Conservation (phyloP, 345 rosid species). For the Dimocarpus longan region DNA sequence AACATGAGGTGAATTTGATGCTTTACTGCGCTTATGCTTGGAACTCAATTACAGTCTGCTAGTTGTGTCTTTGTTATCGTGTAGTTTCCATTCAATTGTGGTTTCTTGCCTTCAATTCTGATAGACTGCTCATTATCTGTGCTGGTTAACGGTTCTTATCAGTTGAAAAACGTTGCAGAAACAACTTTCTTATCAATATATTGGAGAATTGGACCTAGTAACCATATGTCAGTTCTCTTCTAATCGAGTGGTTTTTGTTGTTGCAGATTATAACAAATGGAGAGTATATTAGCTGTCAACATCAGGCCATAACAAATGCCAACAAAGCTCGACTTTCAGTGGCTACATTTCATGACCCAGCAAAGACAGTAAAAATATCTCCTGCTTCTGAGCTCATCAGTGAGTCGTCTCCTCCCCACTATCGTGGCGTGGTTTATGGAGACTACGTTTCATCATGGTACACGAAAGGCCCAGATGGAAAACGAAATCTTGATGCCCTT, state of each 20-base stretch:
- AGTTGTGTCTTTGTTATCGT: background rate
- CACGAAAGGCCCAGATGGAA: slow-evolving; percentile 77
- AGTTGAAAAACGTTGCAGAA: background rate
- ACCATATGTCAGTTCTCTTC: background rate
- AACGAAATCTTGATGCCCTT: slow-evolving; percentile 73
- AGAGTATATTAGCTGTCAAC: slow-evolving; percentile 63
- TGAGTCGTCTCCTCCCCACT: slow-evolving; percentile 41
- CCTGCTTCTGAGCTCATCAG: slow-evolving; percentile 57
- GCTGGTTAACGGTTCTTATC: background rate
- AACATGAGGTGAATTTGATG: no score
- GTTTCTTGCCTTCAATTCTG: background rate
- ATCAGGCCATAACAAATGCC: slow-evolving; percentile 73
- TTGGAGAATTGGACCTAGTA: background rate
- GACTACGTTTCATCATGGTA: slow-evolving; percentile 82
- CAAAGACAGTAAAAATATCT: slow-evolving; percentile 56
- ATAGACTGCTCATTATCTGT: background rate
- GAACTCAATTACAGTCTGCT: background rate
- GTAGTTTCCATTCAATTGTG: background rate
- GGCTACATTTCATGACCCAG: slow-evolving; percentile 88
- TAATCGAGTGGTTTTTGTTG: slow-evolving; percentile 2
- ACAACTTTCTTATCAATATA: background rate
- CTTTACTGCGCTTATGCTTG: no score
- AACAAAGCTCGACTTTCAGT: slow-evolving; percentile 65
- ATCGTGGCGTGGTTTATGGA: slow-evolving; percentile 58
- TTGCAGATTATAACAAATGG: slow-evolving; percentile 85